Evolutionary conservation across 495 filamentous ascomycete genomes (phyloP), one percentile per base, ranked within the genome.

Genomic region (Penicillium soppii): DNA sequence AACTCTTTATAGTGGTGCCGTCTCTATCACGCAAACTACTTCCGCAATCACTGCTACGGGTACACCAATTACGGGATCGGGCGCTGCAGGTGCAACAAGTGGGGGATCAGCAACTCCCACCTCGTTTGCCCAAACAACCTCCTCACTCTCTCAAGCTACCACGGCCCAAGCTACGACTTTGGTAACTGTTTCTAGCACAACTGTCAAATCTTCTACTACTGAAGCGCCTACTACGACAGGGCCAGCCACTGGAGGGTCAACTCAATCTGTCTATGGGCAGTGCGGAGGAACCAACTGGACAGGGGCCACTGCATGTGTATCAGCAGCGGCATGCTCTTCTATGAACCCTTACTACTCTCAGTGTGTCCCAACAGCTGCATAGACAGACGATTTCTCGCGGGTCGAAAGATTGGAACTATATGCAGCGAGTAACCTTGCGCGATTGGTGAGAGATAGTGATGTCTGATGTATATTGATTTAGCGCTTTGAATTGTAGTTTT

Each of bases 311-410:
- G 71, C 63, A 25, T 82, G 79, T 47, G 59, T 53, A 6, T 41
- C 69, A 4, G 66, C 71, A 20, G 68, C 74, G 5, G 65, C 66
- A 19, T 82, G 79, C 66, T 54, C 62, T 50, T 58, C 51, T 16
- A 44, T 57, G 27, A 81, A 79, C 54, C 59, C 70, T 4, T 81
- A 65, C 49, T 81, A 82, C 48, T 78, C 71, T 7, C 78, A 81
- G 61, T 81, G 78, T 57, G 32, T 78, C 21, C 55, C 63, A 6
- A 60, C 60, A n/a, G 43, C 39, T 43, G 41, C 13, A 25, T 61
- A 7, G 5, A 22, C 23, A 9, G 7, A 19, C 0, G 12, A 4
- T 10, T 7, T 32, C 22, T 7, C 8, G 12, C 35, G 17, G 37
- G 5, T 32, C 1, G 16, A 22, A 32, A 17, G 9, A 27, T 26